phyloP scores from a whole-genome alignment of 1,284 basidiomycete genomes.

The Pterula multifida region DNA sequence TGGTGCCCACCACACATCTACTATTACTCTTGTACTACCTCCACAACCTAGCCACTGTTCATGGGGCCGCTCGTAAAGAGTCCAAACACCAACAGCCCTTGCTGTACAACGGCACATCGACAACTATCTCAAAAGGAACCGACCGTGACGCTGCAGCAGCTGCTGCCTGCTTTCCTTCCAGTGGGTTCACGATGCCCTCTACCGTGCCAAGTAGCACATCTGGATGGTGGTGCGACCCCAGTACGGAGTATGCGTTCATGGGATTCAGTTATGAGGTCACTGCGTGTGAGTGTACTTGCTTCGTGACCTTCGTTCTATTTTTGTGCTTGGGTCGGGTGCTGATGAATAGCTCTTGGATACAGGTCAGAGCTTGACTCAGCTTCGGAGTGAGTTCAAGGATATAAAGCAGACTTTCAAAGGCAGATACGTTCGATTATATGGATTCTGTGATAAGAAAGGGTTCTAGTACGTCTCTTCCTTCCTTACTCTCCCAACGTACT shows the following conservation, averaged over 20 bases:
- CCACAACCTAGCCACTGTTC: too few species aligned
- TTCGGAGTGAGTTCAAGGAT: constrained; percentile 49
- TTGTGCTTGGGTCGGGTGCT: constrained; percentile 2
- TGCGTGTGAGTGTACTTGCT: constrained; percentile 33
- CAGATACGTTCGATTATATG: constrained; percentile 65
- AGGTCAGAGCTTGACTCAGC: constrained; percentile 37
- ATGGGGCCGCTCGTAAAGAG: not conserved
- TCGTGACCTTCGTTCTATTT: not conserved
- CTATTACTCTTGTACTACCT: not conserved
- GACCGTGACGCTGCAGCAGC: not conserved
- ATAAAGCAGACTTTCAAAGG: constrained; percentile 48
- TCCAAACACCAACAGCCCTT: not conserved
- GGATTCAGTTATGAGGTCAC: constrained; percentile 66
- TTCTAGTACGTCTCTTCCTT: constrained; percentile 40
- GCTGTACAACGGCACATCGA: not conserved
- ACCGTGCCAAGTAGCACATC: constrained; percentile 29
- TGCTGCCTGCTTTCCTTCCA: constrained; percentile 39
- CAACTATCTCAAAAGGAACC: not conserved
- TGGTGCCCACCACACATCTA: not conserved
- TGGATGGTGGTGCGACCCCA: constrained; percentile 56
- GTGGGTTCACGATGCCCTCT: constrained; percentile 46
- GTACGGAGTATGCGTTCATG: constrained; percentile 58
- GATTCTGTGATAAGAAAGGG: constrained; percentile 47
- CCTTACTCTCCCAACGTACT: not conserved
- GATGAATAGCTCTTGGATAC: not conserved